A percentile compares a stretch with the other conserved stretches of the same genome.
Evolutionary conservation across 2,329 filamentous ascomycete genomes (phyloP).

Genomic region (Neonectria coccinea): DNA sequence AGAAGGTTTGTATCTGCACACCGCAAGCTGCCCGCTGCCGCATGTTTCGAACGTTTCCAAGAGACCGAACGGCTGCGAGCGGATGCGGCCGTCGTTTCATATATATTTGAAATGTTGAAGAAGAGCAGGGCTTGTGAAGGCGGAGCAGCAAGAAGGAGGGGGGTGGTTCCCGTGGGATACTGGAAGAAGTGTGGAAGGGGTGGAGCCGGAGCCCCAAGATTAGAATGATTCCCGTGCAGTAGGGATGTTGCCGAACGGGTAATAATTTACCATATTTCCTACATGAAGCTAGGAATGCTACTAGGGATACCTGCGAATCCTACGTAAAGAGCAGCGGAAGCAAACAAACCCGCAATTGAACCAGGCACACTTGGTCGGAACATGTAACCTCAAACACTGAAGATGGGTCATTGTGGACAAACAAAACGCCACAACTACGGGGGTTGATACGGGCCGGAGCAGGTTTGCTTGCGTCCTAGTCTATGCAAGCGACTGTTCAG

Average conservation of each 20-base stretch:
- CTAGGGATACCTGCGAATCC: slow-evolving; percentile 13
- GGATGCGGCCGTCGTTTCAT: slow-evolving; percentile 41
- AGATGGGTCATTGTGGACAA: slow-evolving; percentile 30
- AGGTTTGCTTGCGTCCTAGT: neutral
- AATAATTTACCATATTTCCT: too few species aligned
- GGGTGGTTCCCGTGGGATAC: slow-evolving; percentile 26
- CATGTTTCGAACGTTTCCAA: slow-evolving; percentile 40
- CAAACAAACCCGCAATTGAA: slow-evolving; percentile 31
- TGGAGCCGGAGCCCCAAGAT: slow-evolving; percentile 10
- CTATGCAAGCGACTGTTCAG: neutral
- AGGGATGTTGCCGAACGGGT: neutral
- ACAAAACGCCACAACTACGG: slow-evolving; percentile 32
- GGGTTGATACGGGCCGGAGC: slow-evolving; percentile 16
- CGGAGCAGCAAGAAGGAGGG: slow-evolving; percentile 8
- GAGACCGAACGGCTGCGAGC: slow-evolving; percentile 36
- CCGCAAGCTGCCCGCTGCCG: slow-evolving; percentile 34
- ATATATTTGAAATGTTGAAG: slow-evolving; percentile 32
- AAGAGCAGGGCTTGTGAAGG: slow-evolving; percentile 33
- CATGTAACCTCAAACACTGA: slow-evolving; percentile 38
- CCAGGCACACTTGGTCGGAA: slow-evolving; percentile 32
- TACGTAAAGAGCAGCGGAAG: slow-evolving; percentile 1
- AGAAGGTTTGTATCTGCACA: slow-evolving; percentile 34
- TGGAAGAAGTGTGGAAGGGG: slow-evolving; percentile 28
- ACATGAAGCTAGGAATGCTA: too few species aligned
- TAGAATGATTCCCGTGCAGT: slow-evolving; percentile 10